Base-by-base conservation (phyloP, 2,329 filamentous ascomycete species). In the Pseudopithomyces chartarum region DNA sequence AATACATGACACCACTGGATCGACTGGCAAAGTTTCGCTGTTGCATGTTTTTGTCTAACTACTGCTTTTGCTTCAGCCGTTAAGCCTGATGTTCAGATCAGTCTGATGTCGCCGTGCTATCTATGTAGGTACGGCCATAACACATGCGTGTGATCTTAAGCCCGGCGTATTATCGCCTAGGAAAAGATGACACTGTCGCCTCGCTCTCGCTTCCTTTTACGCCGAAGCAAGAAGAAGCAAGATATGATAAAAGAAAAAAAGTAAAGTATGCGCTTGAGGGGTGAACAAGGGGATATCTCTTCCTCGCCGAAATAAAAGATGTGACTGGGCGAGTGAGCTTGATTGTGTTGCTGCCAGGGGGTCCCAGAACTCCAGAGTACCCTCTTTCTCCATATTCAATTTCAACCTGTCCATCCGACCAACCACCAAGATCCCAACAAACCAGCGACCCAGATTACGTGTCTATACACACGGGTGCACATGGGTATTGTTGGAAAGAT, bases 261-360 rank as follows among this genome's bases (percentile, higher is more conserved):
- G n/a, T 55, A 56, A 49, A 60, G 61, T 54, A 45, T 52, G 2
- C n/a, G 11, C 17, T 36, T 5, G 8, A 32, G 20, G 59, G 56
- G 58, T 53, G 56, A 63, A 65, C 62, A 68, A 65, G 70, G 73
- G 71, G 71, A 70, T 74, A 75, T 74, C 63, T 73, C 68, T 68
- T 65, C 68, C 8, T 70, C 72, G 66, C 67, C 55, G 57, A 68
- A 72, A 67, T 68, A 69, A 69, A 73, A 59, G 19, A 7, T 67
- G 70, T 63, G 65, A 51, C 60, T 60, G 50, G 55, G 67, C 66
- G 70, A 72, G 68, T 65, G 68, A 73, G 70, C 65, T 64, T 67
- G 47, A 56, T 65, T 71, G 66, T 70, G 61, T 62, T 58, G 60
- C 53, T 54, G 55, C 54, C 58, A 47, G 43, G 50, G 34, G 50